A percentile compares a stretch with the other conserved stretches of the same genome.
These are phyloP conservation scores for Chlorella sp. DNA, from an alignment of 139 green algal species.

Conservation along the genomic window DNA sequence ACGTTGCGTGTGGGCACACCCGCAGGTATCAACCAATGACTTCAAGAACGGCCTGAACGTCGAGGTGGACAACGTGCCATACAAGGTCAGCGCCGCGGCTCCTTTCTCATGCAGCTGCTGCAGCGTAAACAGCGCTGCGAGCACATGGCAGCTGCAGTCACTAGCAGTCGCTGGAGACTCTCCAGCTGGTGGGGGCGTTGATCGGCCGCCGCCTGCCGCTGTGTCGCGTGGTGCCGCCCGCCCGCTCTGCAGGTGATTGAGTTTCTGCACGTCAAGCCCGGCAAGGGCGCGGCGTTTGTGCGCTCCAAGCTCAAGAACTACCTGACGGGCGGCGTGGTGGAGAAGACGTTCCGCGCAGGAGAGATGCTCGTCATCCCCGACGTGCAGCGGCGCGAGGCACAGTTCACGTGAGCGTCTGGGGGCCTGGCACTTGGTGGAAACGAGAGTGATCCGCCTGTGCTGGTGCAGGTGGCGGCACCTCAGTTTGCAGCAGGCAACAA, in stretches of 20 bases:
- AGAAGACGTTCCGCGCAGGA: slow-evolving; percentile 94
- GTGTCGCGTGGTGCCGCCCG: no score
- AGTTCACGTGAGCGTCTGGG: no score
- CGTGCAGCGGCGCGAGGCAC: slow-evolving; percentile 60
- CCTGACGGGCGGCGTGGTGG: slow-evolving; percentile 80
- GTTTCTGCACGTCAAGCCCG: slow-evolving; percentile 98
- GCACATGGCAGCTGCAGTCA: no score
- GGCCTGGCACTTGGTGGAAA: no score
- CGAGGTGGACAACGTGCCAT: slow-evolving; percentile 70
- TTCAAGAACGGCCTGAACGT: slow-evolving; percentile 90
- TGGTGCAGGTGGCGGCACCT: no score
- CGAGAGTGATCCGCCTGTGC: no score
- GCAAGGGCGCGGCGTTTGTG: slow-evolving; percentile 97
- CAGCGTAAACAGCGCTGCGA: neutral
- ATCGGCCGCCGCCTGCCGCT: no score
- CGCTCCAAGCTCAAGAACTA: slow-evolving; percentile 97
- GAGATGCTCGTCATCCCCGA: slow-evolving; percentile 49
- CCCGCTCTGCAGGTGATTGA: slow-evolving; percentile 60
- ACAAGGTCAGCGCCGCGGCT: slow-evolving; percentile 9
- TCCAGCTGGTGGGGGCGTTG: no score
- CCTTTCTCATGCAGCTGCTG: neutral
- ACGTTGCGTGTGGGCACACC: neutral
- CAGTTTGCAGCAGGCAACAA: no score
- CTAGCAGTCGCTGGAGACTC: no score
- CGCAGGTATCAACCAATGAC: slow-evolving; percentile 77